Percentiles rank a stretch among this genome's conserved stretches.
Evolutionary conservation across 2,329 filamentous ascomycete genomes (phyloP).

Genomic region (Ophiocordyceps camponoti-saundersi): DNA sequence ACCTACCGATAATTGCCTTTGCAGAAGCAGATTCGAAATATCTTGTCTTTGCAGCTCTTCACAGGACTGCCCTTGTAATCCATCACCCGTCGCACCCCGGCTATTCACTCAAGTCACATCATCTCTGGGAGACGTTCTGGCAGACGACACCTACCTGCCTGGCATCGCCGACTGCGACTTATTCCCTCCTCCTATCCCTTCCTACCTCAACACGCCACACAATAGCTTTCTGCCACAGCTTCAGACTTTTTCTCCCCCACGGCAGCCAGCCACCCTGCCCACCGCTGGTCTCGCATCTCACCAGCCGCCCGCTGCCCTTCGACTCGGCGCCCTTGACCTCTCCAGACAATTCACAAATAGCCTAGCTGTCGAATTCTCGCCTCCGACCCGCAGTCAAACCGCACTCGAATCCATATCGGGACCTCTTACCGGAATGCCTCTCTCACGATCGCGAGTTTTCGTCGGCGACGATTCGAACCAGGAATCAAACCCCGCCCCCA

Average conservation of each 20-base stretch:
- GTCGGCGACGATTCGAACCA: neutral
- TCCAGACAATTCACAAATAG: neutral
- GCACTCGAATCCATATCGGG: constrained; percentile 1
- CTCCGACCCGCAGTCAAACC: neutral
- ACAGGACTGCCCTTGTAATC: no score
- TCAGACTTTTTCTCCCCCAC: constrained; percentile 1
- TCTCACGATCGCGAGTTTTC: neutral
- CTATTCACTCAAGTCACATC: neutral
- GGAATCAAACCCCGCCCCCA: constrained; percentile 5
- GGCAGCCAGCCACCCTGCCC: constrained; percentile 1
- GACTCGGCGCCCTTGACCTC: neutral
- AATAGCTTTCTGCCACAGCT: neutral
- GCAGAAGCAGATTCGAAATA: neutral
- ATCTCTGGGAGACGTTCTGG: constrained; percentile 6
- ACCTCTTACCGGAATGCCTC: constrained; percentile 6
- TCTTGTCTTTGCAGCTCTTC: no score
- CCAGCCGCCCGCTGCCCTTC: no score
- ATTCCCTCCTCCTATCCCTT: constrained; percentile 19
- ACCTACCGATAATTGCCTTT: constrained; percentile 2
- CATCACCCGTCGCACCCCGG: neutral
- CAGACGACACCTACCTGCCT: constrained; percentile 9
- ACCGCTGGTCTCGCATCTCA: neutral
- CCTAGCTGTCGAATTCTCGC: no score
- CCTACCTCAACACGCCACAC: constrained; percentile 7
- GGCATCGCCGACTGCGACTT: constrained; percentile 13